Evolutionary conservation across 1,284 basidiomycete genomes (phyloP).

Genomic region (Tetrapyrgos nigripes): DNA sequence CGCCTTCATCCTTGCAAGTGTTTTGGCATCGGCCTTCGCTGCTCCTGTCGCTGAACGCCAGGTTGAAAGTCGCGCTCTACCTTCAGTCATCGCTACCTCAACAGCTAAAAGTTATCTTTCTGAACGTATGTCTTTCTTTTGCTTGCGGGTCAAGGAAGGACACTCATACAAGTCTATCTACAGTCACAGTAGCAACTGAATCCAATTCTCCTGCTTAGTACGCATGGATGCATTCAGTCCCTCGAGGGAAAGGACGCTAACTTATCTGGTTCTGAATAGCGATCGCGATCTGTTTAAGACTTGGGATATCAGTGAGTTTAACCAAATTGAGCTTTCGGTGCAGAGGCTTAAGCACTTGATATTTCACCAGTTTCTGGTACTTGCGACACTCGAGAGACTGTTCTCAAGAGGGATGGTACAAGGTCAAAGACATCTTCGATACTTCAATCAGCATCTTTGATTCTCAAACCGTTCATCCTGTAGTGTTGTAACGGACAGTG

Average conservation of each 20-base stretch:
- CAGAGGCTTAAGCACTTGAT: background rate
- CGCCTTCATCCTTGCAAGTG: background rate
- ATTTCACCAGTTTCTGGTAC: constrained; percentile 50
- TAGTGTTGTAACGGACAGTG: constrained; percentile 45
- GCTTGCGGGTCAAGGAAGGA: background rate
- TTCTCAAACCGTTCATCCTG: background rate
- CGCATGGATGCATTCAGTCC: background rate
- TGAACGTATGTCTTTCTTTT: background rate
- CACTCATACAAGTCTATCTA: background rate
- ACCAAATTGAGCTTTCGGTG: background rate
- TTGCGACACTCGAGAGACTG: constrained; percentile 61
- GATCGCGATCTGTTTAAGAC: constrained; percentile 10
- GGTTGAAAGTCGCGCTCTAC: background rate
- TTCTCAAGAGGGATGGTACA: constrained; percentile 60
- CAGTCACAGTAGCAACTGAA: constrained; percentile 10
- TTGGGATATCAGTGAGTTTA: constrained; percentile 5
- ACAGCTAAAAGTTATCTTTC: constrained; percentile 8
- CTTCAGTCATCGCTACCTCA: background rate
- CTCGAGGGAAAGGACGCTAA: background rate
- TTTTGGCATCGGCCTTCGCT: constrained; percentile 1
- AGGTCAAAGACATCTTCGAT: constrained; percentile 18
- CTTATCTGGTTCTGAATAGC: too few species aligned
- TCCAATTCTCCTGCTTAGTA: constrained; percentile 13
- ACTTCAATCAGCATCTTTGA: background rate
- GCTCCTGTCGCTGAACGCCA: background rate